A percentile compares a stretch with the other conserved stretches of the same genome.
Conservation (phyloP, 2,329 filamentous ascomycete genomes). For the Fonsecaea monophora region DNA sequence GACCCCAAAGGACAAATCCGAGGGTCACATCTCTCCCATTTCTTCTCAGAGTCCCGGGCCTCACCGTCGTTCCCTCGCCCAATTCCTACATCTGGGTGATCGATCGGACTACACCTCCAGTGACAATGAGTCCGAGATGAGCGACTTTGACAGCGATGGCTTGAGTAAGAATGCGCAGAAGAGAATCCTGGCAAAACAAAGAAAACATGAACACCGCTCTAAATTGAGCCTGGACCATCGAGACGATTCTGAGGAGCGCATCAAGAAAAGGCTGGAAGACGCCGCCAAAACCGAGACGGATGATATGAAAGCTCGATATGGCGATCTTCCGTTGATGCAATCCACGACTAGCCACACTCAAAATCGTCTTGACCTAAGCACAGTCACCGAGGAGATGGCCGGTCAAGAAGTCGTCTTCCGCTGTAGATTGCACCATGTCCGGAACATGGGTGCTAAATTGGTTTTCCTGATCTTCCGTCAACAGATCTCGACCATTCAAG, state of each 20-base stretch:
- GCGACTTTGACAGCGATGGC: conserved; percentile 47
- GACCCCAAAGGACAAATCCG: conserved; percentile 28
- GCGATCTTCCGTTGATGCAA: conserved; percentile 63
- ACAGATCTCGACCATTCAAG: conserved; percentile 82
- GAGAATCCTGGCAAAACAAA: conserved; percentile 49
- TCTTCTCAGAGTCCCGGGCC: conserved; percentile 43
- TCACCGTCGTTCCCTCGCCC: conserved; percentile 50
- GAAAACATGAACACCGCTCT: conserved; percentile 48
- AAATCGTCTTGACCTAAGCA: conserved; percentile 57
- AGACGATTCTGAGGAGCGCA: conserved; percentile 49
- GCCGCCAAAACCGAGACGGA: conserved; percentile 62
- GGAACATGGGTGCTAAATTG: conserved; percentile 79
- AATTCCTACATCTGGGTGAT: conserved; percentile 46
- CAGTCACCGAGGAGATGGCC: conserved; percentile 59
- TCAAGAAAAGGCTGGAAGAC: conserved; percentile 54
- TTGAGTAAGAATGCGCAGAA: conserved; percentile 57
- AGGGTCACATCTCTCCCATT: conserved; percentile 31
- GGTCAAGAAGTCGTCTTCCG: conserved; percentile 71
- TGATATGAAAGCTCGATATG: conserved; percentile 66
- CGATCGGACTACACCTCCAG: conserved; percentile 49
- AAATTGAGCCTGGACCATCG: conserved; percentile 54
- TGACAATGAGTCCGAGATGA: conserved; percentile 43
- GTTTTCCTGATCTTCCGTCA: conserved; percentile 88
- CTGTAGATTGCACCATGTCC: conserved; percentile 77
- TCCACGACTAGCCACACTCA: conserved; percentile 60